These are phyloP conservation scores for Diplosphaera chodatii DNA, from an alignment of 139 green algal species.

Conservation along the genomic window DNA sequence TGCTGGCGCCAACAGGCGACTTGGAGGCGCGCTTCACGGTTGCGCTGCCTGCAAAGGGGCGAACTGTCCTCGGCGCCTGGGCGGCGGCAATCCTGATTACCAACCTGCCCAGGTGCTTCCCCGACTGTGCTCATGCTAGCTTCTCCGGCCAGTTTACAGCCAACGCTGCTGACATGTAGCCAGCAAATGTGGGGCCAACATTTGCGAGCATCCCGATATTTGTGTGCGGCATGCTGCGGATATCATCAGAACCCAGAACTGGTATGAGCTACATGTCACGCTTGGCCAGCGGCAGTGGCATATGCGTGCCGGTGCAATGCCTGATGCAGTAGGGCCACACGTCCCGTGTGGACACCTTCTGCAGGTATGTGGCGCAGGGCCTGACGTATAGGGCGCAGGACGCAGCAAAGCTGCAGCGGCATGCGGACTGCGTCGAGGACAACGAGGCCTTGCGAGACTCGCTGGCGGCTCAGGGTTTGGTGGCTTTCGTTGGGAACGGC, in stretches of 20 bases:
- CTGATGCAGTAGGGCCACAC: too few relatives aligned
- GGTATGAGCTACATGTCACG: background rate
- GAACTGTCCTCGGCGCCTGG: conserved; percentile 49
- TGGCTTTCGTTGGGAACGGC: conserved; percentile 64
- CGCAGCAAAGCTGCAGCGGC: conserved; percentile 19
- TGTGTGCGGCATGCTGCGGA: too few relatives aligned
- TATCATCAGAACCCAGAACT: too few relatives aligned
- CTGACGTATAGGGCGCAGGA: conserved; percentile 32
- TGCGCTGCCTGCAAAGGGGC: conserved; percentile 54
- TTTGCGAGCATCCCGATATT: too few relatives aligned
- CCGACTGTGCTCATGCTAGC: background rate
- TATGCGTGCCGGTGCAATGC: too few relatives aligned
- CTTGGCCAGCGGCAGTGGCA: background rate
- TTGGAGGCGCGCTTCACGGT: conserved; percentile 67
- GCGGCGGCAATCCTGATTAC: conserved; percentile 39
- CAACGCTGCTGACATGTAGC: too few relatives aligned
- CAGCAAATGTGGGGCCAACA: too few relatives aligned
- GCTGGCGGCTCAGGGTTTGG: conserved; percentile 35
- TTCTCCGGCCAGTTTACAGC: too few relatives aligned
- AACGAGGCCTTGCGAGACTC: conserved; percentile 30
- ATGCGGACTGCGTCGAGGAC: conserved; percentile 55
- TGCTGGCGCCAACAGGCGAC: conserved; percentile 17
- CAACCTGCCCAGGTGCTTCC: conserved; percentile 33
- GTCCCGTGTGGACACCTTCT: background rate
- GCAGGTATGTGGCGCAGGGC: conserved; percentile 33